A percentile compares a stretch with the other conserved stretches of the same genome.
phyloP scores from a whole-genome alignment of 2,329 filamentous ascomycete species.

The Scleromitrula shiraiana region DNA sequence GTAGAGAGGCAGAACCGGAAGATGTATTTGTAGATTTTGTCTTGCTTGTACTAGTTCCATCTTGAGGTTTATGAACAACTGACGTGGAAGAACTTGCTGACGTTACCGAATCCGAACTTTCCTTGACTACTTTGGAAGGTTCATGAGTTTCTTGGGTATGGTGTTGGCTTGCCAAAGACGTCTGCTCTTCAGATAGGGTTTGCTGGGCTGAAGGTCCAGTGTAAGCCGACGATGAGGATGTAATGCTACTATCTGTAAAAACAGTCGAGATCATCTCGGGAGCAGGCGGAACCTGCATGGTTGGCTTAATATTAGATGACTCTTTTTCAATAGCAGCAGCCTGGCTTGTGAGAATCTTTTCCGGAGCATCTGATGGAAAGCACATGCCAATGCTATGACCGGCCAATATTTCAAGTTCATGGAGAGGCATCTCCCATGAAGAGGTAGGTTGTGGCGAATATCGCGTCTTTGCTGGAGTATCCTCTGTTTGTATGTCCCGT shows the following conservation, averaged over 20 bases:
- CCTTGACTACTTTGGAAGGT: constrained; percentile 8
- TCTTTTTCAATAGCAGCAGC: background rate
- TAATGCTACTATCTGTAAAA: constrained; percentile 3
- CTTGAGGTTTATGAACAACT: constrained; percentile 14
- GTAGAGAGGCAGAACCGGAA: constrained; percentile 47
- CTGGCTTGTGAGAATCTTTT: background rate
- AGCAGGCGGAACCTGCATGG: constrained; percentile 4
- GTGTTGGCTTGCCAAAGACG: background rate
- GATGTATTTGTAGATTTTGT: constrained; percentile 32
- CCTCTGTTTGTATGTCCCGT: background rate
- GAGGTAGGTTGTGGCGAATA: background rate
- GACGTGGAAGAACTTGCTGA: constrained; percentile 10
- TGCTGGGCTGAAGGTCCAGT: constrained; percentile 4
- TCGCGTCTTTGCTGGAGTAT: background rate
- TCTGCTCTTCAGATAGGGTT: background rate
- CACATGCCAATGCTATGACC: background rate
- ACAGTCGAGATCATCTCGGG: constrained; percentile 5
- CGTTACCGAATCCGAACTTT: constrained; percentile 7
- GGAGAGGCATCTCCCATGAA: background rate
- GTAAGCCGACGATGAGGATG: constrained; percentile 1
- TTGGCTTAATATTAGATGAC: background rate
- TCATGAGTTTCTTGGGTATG: background rate
- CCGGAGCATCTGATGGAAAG: constrained; percentile 6
- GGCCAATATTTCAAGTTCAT: background rate
- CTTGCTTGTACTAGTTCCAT: constrained; percentile 16